Evolutionary conservation across 495 filamentous ascomycete species (phyloP), one percentile per base, ranked within the genome.

Genomic region (Xylaria bambusicola): DNA sequence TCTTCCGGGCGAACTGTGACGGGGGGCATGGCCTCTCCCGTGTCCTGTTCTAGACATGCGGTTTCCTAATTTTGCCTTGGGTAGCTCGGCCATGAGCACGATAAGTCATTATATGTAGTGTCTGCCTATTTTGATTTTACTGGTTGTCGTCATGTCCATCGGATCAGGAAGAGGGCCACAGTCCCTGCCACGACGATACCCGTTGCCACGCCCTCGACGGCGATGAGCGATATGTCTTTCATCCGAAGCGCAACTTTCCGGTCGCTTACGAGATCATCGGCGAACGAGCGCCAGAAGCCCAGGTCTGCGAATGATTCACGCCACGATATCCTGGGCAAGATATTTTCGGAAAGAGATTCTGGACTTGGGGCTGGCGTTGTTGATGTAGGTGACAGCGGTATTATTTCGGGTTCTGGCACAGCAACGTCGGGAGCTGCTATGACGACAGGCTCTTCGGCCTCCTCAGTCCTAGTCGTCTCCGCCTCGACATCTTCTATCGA

Each of bases 211-310:
- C 89, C 84, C 69, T 92, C 84, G 26, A 93, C 69, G 12, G 85
- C 86, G 56, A 88, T 74, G 26, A 85, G 73, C 2, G 91, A 93
- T 6, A 89, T 66, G 66, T 97, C 92, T 45, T 85, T 80, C 72
- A 91, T 90, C 20, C 84, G 82, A 45, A 92, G 62, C 56, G 80
- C 75, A 59, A 95, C 75, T 61, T 75, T 74, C 62, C 85, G 79
- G 29, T 93, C 87, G 73, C 90, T 95, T 75, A 88, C 83, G 21
- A 90, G 66, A 58, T 88, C 85, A 21, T 61, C 53, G 12, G 80
- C 62, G 2, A 65, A 62, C 0, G 61, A 60, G 40, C 62, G 64
- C 59, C 73, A 66, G 18, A 62, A 59, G 1, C 65, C 60, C 7
- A 82, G 70, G 52, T 85, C 78, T 6, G 74, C 62, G 10, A 84